Evolutionary conservation across 2,329 filamentous ascomycete species (phyloP), one percentile per base, ranked within the genome.

Genomic region (Corinectria fuckeliana): DNA sequence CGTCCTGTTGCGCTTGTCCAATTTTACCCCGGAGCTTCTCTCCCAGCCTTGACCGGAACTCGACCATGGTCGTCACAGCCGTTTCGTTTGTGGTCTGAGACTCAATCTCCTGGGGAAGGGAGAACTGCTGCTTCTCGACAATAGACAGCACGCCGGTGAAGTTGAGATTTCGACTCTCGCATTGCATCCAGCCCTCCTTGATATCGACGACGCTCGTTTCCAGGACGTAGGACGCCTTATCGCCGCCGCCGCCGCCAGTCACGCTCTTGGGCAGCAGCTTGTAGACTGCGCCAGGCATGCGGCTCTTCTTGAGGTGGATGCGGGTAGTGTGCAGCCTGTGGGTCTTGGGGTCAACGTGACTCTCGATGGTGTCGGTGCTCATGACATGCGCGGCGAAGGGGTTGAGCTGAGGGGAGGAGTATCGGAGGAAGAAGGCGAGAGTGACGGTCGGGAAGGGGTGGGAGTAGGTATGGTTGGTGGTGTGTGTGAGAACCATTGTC

Each of bases 361-460:
- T 89, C 48, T 87, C 86, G 74, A 95, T 91, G 70, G 91, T 92
- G 76, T 95, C 91, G 75, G 91, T 93, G 72, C 90, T 92, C 69
- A 93, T 81, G 52, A 95, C 91, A 79, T 95, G 91, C 64, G 85
- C 88, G 66, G 88, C 89, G 79, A 94, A 93, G 6, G 91, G 91
- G 72, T 94, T 95, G 65, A 85, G 79, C 65, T 85, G 81, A 26
- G 84, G 83, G 5, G 84, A 86, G 60, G 91, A 92, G 78, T 95
- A 95, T 66, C 91, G 91, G 49, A 95, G 88, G 78, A 94, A 95
- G 83, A 92, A 95, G 78, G 91, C 91, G 75, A 95, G 88, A 48
- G 91, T 92, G 62, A 95, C 91, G 74, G 91, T 91, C 62, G 91
- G 88, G 80, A 94, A 94, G 48, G 90, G 89, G 77, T 94, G 92